Conservation (phyloP, 352 stramenopile species). For the Blastocystis sp. region DNA sequence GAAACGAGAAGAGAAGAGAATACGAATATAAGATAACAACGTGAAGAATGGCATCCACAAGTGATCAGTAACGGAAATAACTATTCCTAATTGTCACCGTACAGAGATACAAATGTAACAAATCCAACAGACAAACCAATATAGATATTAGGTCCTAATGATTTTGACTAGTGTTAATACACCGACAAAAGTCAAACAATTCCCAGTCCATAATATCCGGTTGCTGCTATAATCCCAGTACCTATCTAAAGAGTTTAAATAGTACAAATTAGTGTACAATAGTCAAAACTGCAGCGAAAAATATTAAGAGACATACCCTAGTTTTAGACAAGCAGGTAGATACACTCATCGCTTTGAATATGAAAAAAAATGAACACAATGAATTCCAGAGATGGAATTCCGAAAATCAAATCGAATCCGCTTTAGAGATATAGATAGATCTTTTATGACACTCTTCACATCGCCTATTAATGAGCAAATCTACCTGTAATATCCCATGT, state of each 20-base stretch:
- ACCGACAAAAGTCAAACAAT: background rate
- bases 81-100: background rate
- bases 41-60: slow-evolving; percentile 7
- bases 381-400: background rate
- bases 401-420: background rate
- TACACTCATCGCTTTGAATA: background rate
- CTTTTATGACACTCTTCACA: background rate
- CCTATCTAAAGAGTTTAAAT: background rate
- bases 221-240: background rate
- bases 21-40: slow-evolving; percentile 10
- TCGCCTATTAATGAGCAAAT: too few relatives aligned
- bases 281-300: background rate
- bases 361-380: background rate
- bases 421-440: too few relatives aligned
- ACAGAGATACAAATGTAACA: background rate
- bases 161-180: background rate
- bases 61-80: slow-evolving; percentile 7
- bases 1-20: background rate
- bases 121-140: background rate
- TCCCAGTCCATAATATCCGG: background rate
- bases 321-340: slow-evolving; percentile 48
- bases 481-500: too few relatives aligned
- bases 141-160: background rate
- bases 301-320: background rate
- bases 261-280: background rate